These are phyloP conservation scores for Trypanosoma theileri DNA, from an alignment of 208 protist genomes.

Conservation along the genomic window DNA sequence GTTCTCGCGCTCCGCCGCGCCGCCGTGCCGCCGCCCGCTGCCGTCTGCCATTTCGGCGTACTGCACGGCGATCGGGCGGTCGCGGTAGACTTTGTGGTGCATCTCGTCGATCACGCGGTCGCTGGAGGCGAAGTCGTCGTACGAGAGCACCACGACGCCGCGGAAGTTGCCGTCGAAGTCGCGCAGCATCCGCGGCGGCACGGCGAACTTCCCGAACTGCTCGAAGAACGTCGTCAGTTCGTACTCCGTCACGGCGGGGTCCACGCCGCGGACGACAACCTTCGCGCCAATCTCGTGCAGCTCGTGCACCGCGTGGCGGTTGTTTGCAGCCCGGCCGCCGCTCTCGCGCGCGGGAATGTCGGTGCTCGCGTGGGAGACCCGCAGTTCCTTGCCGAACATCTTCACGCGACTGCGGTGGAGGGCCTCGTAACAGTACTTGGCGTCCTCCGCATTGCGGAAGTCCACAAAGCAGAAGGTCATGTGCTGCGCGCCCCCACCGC, in stretches of 20 bases:
- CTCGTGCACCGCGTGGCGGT: slow-evolving; percentile 31
- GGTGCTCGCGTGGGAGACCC: slow-evolving; percentile 61
- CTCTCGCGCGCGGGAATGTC: slow-evolving; percentile 38
- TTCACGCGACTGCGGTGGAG: slow-evolving; percentile 58
- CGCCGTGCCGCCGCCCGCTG: slow-evolving; percentile 76
- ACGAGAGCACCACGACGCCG: slow-evolving; percentile 74
- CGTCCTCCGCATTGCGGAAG: slow-evolving; percentile 74
- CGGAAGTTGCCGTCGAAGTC: slow-evolving; percentile 78
- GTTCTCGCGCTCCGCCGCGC: slow-evolving; percentile 69
- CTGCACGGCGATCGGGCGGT: slow-evolving; percentile 65
- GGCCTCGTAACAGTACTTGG: slow-evolving; percentile 88
- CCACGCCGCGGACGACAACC: slow-evolving; percentile 77
- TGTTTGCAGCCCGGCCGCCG: slow-evolving; percentile 19
- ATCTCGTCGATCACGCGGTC: slow-evolving; percentile 76
- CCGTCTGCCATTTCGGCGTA: slow-evolving; percentile 87
- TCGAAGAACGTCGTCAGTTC: slow-evolving; percentile 78
- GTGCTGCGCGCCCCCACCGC: slow-evolving; percentile 50
- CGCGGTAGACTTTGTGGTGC: slow-evolving; percentile 60
- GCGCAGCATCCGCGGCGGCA: slow-evolving; percentile 77
- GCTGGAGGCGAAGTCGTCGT: slow-evolving; percentile 69
- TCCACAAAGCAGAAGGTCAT: slow-evolving; percentile 79
- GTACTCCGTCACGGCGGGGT: slow-evolving; percentile 68
- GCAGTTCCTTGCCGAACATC: slow-evolving; percentile 73
- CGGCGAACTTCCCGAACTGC: slow-evolving; percentile 81
- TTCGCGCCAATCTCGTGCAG: slow-evolving; percentile 88